Conservation (phyloP, 257 asterid species). For the Lycium ferocissimum region DNA sequence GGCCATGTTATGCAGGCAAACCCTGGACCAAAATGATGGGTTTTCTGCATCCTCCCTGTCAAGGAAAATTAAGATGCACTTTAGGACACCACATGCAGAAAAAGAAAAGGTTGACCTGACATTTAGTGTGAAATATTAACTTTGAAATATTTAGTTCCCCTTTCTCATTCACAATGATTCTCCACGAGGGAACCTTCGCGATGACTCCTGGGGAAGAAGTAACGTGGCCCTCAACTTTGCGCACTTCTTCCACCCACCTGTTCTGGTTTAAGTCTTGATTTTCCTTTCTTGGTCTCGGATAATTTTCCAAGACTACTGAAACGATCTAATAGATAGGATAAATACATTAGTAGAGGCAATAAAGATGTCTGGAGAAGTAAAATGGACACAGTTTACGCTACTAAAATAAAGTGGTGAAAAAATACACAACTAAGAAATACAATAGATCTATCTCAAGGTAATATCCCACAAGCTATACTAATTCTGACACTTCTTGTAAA, state of each 20-base stretch:
- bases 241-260: slow-evolving; percentile 68
- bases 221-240: slow-evolving; percentile 64
- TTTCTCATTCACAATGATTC: slow-evolving; percentile 64
- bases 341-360: slow-evolving; percentile 22
- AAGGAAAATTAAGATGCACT: slow-evolving; percentile 36
- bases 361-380: background rate
- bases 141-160: slow-evolving; percentile 73
- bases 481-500: background rate
- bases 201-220: slow-evolving; percentile 54
- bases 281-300: slow-evolving; percentile 62
- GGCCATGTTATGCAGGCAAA: slow-evolving; percentile 92
- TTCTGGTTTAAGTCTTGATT: slow-evolving; percentile 51
- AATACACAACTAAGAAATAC: background rate
- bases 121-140: slow-evolving; percentile 56
- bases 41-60: slow-evolving; percentile 73
- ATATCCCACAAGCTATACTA: background rate
- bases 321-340: slow-evolving; percentile 70
- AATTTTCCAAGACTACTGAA: slow-evolving; percentile 93
- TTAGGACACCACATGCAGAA: slow-evolving; percentile 31
- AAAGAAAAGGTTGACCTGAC: slow-evolving; percentile 30
- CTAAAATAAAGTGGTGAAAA: background rate
- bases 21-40: slow-evolving; percentile 92
- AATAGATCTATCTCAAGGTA: slow-evolving; percentile 6
- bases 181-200: slow-evolving; percentile 78
- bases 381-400: slow-evolving; percentile 1